A percentile compares a stretch with the other conserved stretches of the same genome.
phyloP scores from a whole-genome alignment of 2,329 filamentous ascomycete genomes.

The Pestalotiopsis sp. region DNA sequence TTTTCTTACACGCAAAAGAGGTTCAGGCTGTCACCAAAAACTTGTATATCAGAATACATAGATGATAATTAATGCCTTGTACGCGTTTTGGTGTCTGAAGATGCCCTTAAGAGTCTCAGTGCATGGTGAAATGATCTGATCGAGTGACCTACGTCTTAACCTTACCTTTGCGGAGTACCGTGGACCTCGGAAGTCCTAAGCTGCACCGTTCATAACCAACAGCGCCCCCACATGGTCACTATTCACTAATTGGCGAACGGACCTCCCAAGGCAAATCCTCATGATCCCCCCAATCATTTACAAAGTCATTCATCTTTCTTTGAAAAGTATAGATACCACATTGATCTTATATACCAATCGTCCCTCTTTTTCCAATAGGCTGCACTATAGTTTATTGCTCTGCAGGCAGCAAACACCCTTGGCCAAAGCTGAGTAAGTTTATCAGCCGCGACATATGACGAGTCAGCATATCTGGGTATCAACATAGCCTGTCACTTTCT shows the following conservation, averaged over 20 bases:
- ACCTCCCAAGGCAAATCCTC: neutral
- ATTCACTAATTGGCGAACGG: constrained; percentile 1
- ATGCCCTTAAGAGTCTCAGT: neutral
- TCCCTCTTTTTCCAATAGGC: neutral
- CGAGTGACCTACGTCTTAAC: neutral
- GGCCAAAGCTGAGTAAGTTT: neutral
- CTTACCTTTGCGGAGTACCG: neutral
- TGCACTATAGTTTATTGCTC: neutral
- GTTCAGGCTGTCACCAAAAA: constrained; percentile 13
- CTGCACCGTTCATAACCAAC: neutral
- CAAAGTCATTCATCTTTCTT: neutral
- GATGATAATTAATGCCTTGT: neutral
- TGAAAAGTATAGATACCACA: neutral
- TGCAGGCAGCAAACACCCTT: neutral
- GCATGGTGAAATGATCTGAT: neutral
- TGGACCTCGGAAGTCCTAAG: neutral
- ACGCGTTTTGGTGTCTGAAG: neutral
- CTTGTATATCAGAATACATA: neutral
- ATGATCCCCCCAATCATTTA: neutral
- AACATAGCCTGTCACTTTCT: neutral
- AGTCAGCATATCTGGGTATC: neutral
- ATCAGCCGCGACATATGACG: neutral
- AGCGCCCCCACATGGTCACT: neutral
- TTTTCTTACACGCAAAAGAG: constrained; percentile 2
- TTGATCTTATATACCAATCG: neutral